These are phyloP conservation scores for Brassica carinata DNA, from an alignment of 345 rosid genomes.

Conservation along the genomic window DNA sequence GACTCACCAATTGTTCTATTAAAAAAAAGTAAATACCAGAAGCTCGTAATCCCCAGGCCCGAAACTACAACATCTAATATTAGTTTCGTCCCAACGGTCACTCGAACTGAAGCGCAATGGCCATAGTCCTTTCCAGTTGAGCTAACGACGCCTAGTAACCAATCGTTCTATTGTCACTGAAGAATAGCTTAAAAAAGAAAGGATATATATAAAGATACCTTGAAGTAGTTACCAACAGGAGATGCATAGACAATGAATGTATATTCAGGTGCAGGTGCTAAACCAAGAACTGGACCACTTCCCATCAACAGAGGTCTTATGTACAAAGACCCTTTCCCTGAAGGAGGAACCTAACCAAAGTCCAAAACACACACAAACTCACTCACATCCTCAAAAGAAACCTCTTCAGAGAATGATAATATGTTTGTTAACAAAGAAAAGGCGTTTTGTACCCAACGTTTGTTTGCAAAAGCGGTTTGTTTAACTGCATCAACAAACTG, in stretches of 20 bases:
- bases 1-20: background rate
- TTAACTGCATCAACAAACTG: constrained; percentile 63
- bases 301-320: constrained; percentile 58
- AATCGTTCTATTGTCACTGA: background rate
- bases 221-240: constrained; percentile 48
- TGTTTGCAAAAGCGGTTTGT: constrained; percentile 55
- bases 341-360: constrained; percentile 46
- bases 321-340: constrained; percentile 57
- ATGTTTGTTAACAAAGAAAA: background rate
- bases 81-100: too few species aligned
- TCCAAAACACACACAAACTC: constrained; percentile 8
- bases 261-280: constrained; percentile 54
- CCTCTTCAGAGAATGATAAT: background rate
- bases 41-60: too few species aligned
- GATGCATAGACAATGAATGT: constrained; percentile 56
- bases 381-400: constrained; percentile 21
- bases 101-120: too few species aligned
- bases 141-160: background rate
- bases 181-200: background rate
- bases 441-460: constrained; percentile 66
- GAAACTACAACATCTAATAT: background rate
- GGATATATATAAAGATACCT: constrained; percentile 25
- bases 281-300: constrained; percentile 51
- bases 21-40: background rate
- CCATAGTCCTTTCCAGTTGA: too few species aligned